Evolutionary conservation across 371 early-diverging fungal species (phyloP).

Genomic region (Dinochytrium kinnereticum): DNA sequence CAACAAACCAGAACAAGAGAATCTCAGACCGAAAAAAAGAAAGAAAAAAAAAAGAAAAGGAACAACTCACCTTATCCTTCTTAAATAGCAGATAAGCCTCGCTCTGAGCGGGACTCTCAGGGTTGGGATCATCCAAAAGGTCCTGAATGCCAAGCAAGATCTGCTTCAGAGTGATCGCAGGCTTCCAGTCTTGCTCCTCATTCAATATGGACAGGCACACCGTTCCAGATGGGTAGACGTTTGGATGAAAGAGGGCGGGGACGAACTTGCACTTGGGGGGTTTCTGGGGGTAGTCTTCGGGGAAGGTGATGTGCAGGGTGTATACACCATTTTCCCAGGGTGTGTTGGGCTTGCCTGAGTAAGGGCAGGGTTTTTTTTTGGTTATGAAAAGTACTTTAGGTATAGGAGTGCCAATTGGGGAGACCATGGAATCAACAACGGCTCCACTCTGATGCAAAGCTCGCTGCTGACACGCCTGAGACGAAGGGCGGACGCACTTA

Average conservation of each 20-base stretch:
- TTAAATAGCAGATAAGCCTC: conserved; percentile 91
- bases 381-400: not conserved
- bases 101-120: conserved; percentile 92
- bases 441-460: no score
- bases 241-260: conserved; percentile 97
- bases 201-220: conserved; percentile 98
- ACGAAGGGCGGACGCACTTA: not conserved
- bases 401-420: not conserved
- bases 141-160: conserved; percentile 77
- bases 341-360: conserved; percentile 72
- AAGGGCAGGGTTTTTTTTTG: conserved; percentile 40
- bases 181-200: conserved; percentile 97
- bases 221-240: conserved; percentile 98
- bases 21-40: conserved; percentile 60
- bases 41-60: not conserved
- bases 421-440: no score
- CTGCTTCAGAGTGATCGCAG: conserved; percentile 97
- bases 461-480: not conserved
- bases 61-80: conserved; percentile 56
- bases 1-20: not conserved
- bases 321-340: conserved; percentile 97
- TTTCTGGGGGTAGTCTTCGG: conserved; percentile 74
- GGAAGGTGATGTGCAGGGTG: conserved; percentile 86
- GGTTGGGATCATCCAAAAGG: conserved; percentile 96
- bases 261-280: conserved; percentile 68